Base-by-base conservation (phyloP, 2,329 filamentous ascomycete genomes). In the Epichloe baconii region DNA sequence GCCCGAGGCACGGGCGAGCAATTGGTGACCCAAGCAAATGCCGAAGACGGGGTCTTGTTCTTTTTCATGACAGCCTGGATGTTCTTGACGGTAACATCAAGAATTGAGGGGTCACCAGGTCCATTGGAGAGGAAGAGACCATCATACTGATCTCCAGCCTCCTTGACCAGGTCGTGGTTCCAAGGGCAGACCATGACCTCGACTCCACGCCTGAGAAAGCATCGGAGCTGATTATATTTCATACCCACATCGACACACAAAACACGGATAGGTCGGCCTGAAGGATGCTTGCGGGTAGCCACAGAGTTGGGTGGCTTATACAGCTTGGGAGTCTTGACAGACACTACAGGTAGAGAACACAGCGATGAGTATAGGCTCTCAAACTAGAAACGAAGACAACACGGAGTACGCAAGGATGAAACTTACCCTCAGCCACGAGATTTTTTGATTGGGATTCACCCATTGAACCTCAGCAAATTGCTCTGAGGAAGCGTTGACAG, bases 51-150 rank as follows among this genome's bases (percentile, higher is more conserved):
- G 7, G 83, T 91, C 59, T 82, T 79, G 59, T 85, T 88, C 67
- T 88, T 84, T 58, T 85, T 74, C 67, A 96, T 77, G 34, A 86
- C 85, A 52, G 79, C 74, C 54, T 82, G 70, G 61, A 98, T 85
- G 69, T 94, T 85, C 66, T 85, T 79, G 52, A 94, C 81, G 5
- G 91, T 95, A 51, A 74, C 71, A 35, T 85, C 78, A 70, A 98
- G 81, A 62, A 88, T 85, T 6, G 91, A 84, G 51, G 93, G 93
- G 68, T 98, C 90, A 72, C 93, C 93, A 44, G 93, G 93, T 60
- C 93, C 93, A 75, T 98, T 98, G 57, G 91, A 97, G 59, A 98
- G 82, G 75, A 98, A 98, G 46, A 98, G 80, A 66, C 93, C 93
- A 67, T 98, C 93, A 65, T 95, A 97, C 58, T 94, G 82, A 56